Evolutionary conservation across 768 basidiomycete species (phyloP), one percentile per base, ranked within the genome.

Genomic region (Mycena epipterygia): DNA sequence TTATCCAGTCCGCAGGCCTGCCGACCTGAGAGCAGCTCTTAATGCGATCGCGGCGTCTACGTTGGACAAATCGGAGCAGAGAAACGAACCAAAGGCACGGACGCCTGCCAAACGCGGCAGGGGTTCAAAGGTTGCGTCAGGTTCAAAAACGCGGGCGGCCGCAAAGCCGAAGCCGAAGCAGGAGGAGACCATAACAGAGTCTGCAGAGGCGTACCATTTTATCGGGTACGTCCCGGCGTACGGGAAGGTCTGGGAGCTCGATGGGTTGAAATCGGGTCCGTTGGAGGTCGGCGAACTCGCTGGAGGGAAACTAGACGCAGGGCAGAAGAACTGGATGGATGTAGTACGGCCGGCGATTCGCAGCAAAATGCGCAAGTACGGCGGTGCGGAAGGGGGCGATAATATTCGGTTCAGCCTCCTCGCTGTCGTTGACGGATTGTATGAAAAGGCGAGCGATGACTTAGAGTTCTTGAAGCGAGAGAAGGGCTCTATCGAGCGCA

Each of bases 231-330:
- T 90, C 41, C 90, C 89, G 8, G 86, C 84, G 1, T 79, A 85
- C 72, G 89, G 89, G 6, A 89, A 89, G 70, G 89, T 90, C 11
- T 91, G 89, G 89, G 89, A 91, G 77, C 84, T 91, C 56, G 89
- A 90, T 74, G 90, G 90, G 21, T 82, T 91, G 64, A 89, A 88
- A 65, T 82, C 85, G 3, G 89, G 88, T 0, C 89, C 89, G 8
- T 79, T 91, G 14, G 89, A 90, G 76, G 89, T 90, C 29, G 89
- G 89, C 39, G 89, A 89, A 73, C 75, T 89, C n/a, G 76, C 80
- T 25, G 23, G 52, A 1, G 35, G 56, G 17, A 49, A 21, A 17
- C 33, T 12, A 35, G 67, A 74, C 7, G 78, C 73, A 0, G 48
- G 48, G 42, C 23, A 32, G 30, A 44, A 44, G 42, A 19, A 44